phyloP scores from a whole-genome alignment of 768 basidiomycete genomes.

The Macrolepiota albuminosa region DNA sequence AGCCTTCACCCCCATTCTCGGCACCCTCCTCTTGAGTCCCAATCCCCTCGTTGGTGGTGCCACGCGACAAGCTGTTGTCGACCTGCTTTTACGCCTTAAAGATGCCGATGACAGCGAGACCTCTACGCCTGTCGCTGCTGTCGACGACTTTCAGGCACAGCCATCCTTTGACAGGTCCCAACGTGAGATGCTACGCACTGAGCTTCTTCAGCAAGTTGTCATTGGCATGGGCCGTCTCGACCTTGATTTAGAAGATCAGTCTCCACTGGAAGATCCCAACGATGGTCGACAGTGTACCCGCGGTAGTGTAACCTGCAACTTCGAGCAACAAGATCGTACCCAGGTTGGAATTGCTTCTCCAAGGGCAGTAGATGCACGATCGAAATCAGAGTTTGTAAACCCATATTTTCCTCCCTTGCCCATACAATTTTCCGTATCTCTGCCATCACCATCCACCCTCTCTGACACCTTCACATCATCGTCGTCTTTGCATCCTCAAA shows the following conservation, averaged over 20 bases:
- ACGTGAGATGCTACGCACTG: slow-evolving; percentile 66
- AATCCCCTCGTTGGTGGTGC: slow-evolving; percentile 69
- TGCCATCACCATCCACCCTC: slow-evolving; percentile 15
- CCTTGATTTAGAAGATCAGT: slow-evolving; percentile 26
- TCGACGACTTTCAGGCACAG: slow-evolving; percentile 30
- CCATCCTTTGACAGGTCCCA: slow-evolving; percentile 49
- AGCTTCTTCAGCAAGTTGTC: slow-evolving; percentile 82
- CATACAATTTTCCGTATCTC: not conserved
- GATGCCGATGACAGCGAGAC: slow-evolving; percentile 47
- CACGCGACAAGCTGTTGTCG: slow-evolving; percentile 72
- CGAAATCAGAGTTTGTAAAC: slow-evolving; percentile 29
- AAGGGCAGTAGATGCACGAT: not conserved
- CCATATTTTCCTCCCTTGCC: slow-evolving; percentile 50
- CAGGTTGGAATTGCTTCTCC: not conserved
- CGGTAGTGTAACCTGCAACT: not conserved
- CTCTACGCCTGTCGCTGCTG: slow-evolving; percentile 23
- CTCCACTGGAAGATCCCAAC: not conserved
- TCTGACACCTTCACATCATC: slow-evolving; percentile 23
- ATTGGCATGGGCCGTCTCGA: slow-evolving; percentile 83
- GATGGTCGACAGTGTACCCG: not conserved
- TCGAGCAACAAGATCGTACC: not conserved
- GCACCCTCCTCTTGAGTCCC: slow-evolving; percentile 79
- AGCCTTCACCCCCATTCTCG: slow-evolving; percentile 89
- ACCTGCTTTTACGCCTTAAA: slow-evolving; percentile 67
- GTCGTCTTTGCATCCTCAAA: slow-evolving; percentile 5